Conservation (phyloP, 345 rosid species). For the Psidium friedrichsthalianum region DNA sequence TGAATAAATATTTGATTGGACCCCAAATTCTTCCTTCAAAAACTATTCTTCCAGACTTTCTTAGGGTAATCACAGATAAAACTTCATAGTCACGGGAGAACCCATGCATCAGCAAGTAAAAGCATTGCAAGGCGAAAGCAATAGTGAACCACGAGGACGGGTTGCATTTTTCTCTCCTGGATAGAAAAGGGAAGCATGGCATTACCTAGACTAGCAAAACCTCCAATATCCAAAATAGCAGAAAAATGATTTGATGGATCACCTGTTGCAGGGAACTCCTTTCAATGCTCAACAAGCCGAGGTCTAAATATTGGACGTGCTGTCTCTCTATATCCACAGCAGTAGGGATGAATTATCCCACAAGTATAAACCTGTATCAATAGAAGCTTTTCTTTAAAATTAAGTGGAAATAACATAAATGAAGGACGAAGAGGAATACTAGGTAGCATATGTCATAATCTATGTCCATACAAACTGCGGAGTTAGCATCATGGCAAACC, state of each 20-base stretch:
- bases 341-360: constrained; percentile 87
- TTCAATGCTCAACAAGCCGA: constrained; percentile 77
- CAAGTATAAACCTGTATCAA: constrained; percentile 77
- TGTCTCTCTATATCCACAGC: constrained; percentile 75
- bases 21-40: background rate
- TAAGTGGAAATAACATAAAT: background rate
- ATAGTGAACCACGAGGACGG: background rate
- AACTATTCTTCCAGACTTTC: background rate
- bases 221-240: background rate
- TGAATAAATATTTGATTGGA: background rate
- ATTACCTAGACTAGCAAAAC: background rate
- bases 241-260: background rate
- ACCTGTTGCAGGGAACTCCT: constrained; percentile 84
- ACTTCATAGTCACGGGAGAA: background rate
- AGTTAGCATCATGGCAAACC: background rate
- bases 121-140: background rate
- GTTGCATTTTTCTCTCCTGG: background rate
- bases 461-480: background rate
- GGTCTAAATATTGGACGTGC: constrained; percentile 77
- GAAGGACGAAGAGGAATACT: background rate
- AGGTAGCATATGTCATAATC: background rate
- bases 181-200: background rate
- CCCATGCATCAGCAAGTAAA: background rate
- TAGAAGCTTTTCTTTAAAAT: background rate
- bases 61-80: background rate